Evolutionary conservation across 371 early-diverging fungal species (phyloP).

Genomic region (Mucor racemosus): DNA sequence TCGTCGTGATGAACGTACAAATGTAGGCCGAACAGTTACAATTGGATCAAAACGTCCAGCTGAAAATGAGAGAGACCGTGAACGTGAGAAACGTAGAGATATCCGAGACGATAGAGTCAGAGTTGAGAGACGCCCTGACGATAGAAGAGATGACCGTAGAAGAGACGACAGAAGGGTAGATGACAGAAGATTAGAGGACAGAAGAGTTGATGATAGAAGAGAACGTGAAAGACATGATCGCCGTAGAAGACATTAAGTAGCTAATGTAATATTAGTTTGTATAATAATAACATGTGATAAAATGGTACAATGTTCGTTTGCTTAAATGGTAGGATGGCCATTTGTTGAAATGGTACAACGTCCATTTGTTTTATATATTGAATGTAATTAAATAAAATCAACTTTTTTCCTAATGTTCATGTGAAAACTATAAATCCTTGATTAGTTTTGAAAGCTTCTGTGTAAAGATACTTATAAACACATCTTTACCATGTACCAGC

Average conservation of each 20-base stretch:
- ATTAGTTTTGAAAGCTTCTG: too few species aligned
- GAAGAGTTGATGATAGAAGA: conserved; percentile 29
- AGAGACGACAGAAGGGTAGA: conserved; percentile 32
- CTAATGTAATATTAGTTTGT: background rate
- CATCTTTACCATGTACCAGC: too few species aligned
- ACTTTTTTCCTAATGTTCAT: too few species aligned
- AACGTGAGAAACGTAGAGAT: conserved; percentile 15
- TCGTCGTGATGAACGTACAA: conserved; percentile 3
- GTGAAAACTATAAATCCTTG: too few species aligned
- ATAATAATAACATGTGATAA: background rate
- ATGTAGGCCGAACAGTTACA: background rate
- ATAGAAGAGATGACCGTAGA: conserved; percentile 28
- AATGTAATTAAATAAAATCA: too few species aligned
- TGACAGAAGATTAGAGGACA: conserved; percentile 23
- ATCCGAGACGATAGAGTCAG: background rate
- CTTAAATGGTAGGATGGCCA: too few species aligned
- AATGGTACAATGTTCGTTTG: too few species aligned
- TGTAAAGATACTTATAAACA: too few species aligned
- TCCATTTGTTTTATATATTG: too few species aligned
- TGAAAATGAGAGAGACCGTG: conserved; percentile 12
- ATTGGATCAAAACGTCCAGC: conserved; percentile 10
- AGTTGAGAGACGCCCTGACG: conserved; percentile 11
- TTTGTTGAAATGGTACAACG: too few species aligned
- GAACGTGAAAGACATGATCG: conserved; percentile 26
- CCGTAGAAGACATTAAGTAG: background rate